Evolutionary conservation across 139 green algal species (phyloP).

Genomic region (Parachlorella kessleri): DNA sequence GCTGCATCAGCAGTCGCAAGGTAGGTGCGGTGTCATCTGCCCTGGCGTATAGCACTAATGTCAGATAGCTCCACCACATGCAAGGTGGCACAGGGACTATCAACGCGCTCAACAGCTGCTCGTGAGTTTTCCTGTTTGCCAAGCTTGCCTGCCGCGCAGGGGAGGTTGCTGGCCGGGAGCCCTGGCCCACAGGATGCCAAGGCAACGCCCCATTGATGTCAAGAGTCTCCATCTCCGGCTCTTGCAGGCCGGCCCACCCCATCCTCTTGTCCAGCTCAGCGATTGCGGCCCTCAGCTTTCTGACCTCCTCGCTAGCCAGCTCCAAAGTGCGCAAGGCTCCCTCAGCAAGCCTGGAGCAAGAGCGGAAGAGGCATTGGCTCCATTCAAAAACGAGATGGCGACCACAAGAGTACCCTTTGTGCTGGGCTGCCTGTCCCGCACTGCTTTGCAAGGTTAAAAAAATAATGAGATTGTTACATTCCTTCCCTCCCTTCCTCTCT

Average conservation of each 20-base stretch:
- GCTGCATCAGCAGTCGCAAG: no score
- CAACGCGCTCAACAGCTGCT: conserved; percentile 11
- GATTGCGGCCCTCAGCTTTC: conserved; percentile 54
- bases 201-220: background rate
- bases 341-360: conserved; percentile 30
- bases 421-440: no score
- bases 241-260: conserved; percentile 1
- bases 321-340: conserved; percentile 45
- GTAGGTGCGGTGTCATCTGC: no score
- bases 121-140: no score
- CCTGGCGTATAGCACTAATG: no score
- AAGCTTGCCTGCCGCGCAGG: background rate
- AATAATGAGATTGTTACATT: no score
- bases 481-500: no score
- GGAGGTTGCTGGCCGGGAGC: background rate
- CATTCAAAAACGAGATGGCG: no score
- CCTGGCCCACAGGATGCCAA: background rate
- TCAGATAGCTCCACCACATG: no score
- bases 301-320: conserved; percentile 52
- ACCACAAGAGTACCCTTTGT: no score
- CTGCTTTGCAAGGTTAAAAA: no score
- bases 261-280: conserved; percentile 45
- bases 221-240: background rate
- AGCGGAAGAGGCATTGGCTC: no score
- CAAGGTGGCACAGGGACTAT: background rate